Base-by-base conservation (phyloP, 1,284 basidiomycete species). In the Melampsora americana region DNA sequence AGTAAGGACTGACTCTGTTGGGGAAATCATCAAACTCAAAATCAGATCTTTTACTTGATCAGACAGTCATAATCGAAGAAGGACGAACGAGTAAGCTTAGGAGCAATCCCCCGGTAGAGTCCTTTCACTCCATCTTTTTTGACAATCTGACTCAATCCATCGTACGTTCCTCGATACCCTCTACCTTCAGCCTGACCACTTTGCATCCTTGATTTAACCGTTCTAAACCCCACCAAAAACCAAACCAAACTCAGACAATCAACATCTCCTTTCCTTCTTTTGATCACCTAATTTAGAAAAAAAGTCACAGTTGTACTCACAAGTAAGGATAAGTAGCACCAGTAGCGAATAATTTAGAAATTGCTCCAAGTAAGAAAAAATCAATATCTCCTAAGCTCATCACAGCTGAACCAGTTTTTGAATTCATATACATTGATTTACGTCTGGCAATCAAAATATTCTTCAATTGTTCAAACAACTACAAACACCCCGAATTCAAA, bases 341-440 rank as follows among this genome's bases (percentile, higher is more conserved):
- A 3, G 81, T 82, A n/a, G 81, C 81, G 26, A 82, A 79, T 9
- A 95, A 86, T 81, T 95, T 95, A 60, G 91, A 93, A 71, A 95
- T 82, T 1, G 93, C 89, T 11, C 93, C 93, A 35, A 96, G 86
- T 79, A 94, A 82, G 84, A 97, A 95, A 83, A 92, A 90, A 82
- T 97, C 94, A 85, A 88, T 87, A 81, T 95, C 92, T 28, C 88
- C 87, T 46, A 95, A 84, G 2, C 76, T 68, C 48, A 82, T 48
- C 79, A 81, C 64, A 80, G 85, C 74, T 84, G 80, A 59, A 84
- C 67, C 35, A 35, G 66, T 65, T 20, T 77, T 71, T 26, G 75
- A n/a, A 14, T 77, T 53, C 35, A 69, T 85, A 50, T 87, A 82
- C 78, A 85, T 87, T 59, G 83, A 85, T 39, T 87, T 87, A 30